phyloP scores from a whole-genome alignment of 768 basidiomycete species.

The Podaxis rugospora region DNA sequence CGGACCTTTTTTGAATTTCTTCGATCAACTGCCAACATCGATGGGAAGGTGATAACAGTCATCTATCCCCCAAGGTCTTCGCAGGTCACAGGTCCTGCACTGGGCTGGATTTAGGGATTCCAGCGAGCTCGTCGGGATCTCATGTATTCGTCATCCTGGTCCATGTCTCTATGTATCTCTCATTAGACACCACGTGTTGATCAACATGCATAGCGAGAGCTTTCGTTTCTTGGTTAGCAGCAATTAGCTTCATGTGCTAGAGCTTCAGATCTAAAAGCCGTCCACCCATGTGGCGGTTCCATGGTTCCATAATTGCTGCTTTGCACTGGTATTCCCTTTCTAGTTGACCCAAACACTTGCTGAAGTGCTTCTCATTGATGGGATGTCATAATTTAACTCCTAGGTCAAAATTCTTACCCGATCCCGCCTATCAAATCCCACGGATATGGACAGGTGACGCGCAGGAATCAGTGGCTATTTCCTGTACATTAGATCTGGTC shows the following conservation, averaged over 20 bases:
- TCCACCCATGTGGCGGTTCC: conserved; percentile 6
- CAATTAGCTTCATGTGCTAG: not conserved
- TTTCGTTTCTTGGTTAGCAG: not conserved
- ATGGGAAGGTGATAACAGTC: not conserved
- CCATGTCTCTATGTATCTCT: not conserved
- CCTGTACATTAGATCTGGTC: not conserved
- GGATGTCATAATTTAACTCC: not conserved
- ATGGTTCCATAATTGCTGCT: not conserved
- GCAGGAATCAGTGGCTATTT: not conserved
- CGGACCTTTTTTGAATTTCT: not conserved
- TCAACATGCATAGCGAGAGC: not conserved
- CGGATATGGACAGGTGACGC: not conserved
- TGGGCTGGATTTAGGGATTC: not conserved
- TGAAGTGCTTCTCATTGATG: conserved; percentile 5
- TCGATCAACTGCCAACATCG: not conserved
- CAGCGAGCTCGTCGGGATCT: conserved; percentile 5
- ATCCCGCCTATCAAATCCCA: not conserved
- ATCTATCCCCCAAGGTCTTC: not conserved
- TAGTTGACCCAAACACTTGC: not conserved
- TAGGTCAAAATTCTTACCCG: not conserved
- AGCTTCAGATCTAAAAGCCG: not conserved
- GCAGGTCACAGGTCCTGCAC: not conserved
- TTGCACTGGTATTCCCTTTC: not conserved
- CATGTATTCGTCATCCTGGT: not conserved
- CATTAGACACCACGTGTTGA: too few relatives aligned